A percentile compares a stretch with the other conserved stretches of the same genome.
phyloP scores from a whole-genome alignment of 2,329 filamentous ascomycete genomes.

The Coniochaeta hoffmannii region DNA sequence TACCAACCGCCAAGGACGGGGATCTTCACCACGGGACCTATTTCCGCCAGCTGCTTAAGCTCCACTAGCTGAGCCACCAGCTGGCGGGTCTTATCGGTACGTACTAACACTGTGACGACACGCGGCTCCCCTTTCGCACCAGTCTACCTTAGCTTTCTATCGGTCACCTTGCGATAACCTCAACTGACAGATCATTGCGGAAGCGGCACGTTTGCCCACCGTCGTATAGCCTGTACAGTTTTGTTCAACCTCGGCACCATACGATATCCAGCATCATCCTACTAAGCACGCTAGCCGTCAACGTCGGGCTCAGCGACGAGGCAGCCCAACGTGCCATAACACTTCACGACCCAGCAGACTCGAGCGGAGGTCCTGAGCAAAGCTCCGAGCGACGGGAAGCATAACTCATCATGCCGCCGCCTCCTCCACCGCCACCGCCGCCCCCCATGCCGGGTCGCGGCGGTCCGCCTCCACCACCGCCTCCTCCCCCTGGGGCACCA shows the following conservation, averaged over 20 bases:
- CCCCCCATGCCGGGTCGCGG: slow-evolving; percentile 48
- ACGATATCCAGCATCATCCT: too few relatives aligned
- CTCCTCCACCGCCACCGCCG: slow-evolving; percentile 66
- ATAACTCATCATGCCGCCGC: slow-evolving; percentile 41
- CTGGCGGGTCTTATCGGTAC: background rate
- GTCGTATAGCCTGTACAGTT: too few relatives aligned
- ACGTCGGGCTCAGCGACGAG: too few relatives aligned
- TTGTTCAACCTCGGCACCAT: too few relatives aligned
- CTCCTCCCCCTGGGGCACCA: slow-evolving; percentile 43
- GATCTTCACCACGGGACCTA: background rate
- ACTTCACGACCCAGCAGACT: background rate
- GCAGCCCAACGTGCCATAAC: too few relatives aligned
- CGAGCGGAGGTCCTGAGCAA: background rate
- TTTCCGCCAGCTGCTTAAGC: background rate
- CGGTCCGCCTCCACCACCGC: slow-evolving; percentile 54
- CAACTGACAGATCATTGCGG: background rate
- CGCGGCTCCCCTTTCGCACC: background rate
- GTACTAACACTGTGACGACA: background rate
- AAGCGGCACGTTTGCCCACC: background rate
- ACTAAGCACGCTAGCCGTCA: too few relatives aligned
- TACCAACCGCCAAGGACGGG: too few relatives aligned
- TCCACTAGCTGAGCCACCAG: background rate
- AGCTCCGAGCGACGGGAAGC: too few relatives aligned
- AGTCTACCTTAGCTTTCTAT: background rate
- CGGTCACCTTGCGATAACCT: background rate